Base-by-base conservation (phyloP, 257 asterid species). In the Solanum virginianum region DNA sequence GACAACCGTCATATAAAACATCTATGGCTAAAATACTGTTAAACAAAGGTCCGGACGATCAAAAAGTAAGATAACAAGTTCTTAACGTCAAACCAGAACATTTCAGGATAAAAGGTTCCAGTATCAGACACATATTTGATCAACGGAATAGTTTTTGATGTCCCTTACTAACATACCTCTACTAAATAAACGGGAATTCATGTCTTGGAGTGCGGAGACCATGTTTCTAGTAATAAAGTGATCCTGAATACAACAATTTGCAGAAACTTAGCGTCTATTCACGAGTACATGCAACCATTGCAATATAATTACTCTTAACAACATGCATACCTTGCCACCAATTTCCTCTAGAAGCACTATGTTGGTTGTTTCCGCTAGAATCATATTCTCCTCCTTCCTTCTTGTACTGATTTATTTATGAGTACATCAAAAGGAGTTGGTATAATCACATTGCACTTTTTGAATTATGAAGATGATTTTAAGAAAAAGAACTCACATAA, bases 241-340 rank as follows among this genome's bases (percentile, higher is more conserved):
- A 91, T 29, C 94, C 93, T 91, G 92, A 79, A 86, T 16, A 79
- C 84, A 70, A 47, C 66, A 66, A 51, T 51, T 77, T 32, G 81
- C 15, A 68, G 5, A 59, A 18, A 79, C 43, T 54, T 51, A 60
- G 84, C 54, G 29, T 49, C 82, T 74, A 69, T 41, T 9, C 22
- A 57, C 8, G 60, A 49, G 20, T 22, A 49, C 32, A 17, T 36
- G 56, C 54, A 83, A 68, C 24, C 49, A 45, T 20, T 29, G 77
- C 54, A 47, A 47, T 29, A 51, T 83, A 68, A 55, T 13, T 45
- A 59, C 26, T 39, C 20, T 8, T 47, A 74, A 12, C 57, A 57
- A 60, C 36, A 89, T 68, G 8, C 82, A 80, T 89, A 90, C 94
- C 94, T 88, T 90, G 86, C 94, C 94, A 91, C 94, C 92, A 90